A percentile compares a stretch with the other conserved stretches of the same genome.
phyloP scores from a whole-genome alignment of 2,329 filamentous ascomycete genomes.

The Aspergillus uvarum region DNA sequence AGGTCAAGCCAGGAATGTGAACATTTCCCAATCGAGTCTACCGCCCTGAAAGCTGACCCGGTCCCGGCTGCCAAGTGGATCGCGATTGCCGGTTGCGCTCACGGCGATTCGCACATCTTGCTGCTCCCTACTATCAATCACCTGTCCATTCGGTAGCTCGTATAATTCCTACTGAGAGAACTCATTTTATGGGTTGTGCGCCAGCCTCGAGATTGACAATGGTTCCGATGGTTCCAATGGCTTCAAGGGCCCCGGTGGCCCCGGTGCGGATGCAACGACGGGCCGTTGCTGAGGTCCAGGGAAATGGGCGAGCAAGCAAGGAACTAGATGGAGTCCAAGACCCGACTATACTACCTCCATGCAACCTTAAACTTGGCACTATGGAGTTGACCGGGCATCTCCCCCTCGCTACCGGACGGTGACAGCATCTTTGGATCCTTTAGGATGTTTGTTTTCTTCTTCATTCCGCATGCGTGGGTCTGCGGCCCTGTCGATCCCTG shows the following conservation, averaged over 20 bases:
- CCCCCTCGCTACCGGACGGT: neutral
- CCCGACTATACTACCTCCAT: neutral
- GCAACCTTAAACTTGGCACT: neutral
- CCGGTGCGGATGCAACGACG: neutral
- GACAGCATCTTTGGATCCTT: neutral
- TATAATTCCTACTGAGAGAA: neutral
- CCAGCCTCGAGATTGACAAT: neutral
- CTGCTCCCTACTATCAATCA: neutral
- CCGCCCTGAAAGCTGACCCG: neutral
- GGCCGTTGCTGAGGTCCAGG: neutral
- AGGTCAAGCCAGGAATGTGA: neutral
- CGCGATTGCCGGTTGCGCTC: neutral
- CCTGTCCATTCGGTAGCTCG: neutral
- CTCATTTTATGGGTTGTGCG: neutral
- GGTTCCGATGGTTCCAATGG: no score
- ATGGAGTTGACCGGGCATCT: neutral
- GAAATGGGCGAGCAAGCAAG: neutral
- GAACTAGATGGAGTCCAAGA: neutral
- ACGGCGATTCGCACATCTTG: neutral
- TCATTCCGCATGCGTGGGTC: neutral
- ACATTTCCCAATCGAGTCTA: neutral
- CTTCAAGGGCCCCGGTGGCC: no score
- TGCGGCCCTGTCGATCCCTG: neutral
- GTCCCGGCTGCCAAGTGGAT: neutral
- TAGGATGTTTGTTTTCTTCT: neutral